Evolutionary conservation across 768 basidiomycete genomes (phyloP).

Genomic region (Antrodiella citrinella): DNA sequence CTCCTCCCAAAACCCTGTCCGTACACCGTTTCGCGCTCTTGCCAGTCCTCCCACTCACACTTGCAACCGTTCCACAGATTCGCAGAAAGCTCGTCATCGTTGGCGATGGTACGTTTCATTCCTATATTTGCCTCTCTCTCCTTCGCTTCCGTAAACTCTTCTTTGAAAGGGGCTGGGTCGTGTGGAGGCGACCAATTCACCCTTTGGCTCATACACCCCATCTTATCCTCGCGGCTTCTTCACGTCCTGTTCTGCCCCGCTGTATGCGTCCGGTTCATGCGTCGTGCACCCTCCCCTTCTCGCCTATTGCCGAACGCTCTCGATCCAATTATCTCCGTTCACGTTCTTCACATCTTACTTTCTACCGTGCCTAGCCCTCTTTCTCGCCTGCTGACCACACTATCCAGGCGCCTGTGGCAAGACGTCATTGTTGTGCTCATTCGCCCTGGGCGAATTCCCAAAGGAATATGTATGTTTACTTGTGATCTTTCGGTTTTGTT

Average conservation of each 20-base stretch:
- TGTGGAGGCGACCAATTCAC: too few relatives aligned
- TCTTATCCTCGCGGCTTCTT: too few relatives aligned
- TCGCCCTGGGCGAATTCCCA: conserved; percentile 91
- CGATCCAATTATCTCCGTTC: too few relatives aligned
- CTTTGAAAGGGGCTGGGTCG: too few relatives aligned
- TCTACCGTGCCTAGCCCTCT: neutral
- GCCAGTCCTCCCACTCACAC: neutral
- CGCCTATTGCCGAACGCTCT: too few relatives aligned
- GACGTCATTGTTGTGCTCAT: conserved; percentile 84
- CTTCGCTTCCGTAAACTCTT: neutral
- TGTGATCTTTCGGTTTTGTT: neutral
- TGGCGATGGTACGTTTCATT: conserved; percentile 68
- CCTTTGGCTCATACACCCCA: too few relatives aligned
- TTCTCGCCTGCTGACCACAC: conserved; percentile 13
- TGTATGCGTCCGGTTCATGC: too few relatives aligned
- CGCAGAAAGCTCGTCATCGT: conserved; percentile 94
- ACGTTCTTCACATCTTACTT: neutral
- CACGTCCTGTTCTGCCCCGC: too few relatives aligned
- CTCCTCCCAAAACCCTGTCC: conserved; percentile 53
- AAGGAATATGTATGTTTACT: conserved; percentile 78
- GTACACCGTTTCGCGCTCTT: conserved; percentile 20
- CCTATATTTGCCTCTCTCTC: neutral
- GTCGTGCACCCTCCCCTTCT: too few relatives aligned
- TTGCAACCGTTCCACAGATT: conserved; percentile 42
- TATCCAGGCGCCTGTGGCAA: conserved; percentile 87